Conservation (phyloP, 768 basidiomycete species). For the Amanita muscaria region DNA sequence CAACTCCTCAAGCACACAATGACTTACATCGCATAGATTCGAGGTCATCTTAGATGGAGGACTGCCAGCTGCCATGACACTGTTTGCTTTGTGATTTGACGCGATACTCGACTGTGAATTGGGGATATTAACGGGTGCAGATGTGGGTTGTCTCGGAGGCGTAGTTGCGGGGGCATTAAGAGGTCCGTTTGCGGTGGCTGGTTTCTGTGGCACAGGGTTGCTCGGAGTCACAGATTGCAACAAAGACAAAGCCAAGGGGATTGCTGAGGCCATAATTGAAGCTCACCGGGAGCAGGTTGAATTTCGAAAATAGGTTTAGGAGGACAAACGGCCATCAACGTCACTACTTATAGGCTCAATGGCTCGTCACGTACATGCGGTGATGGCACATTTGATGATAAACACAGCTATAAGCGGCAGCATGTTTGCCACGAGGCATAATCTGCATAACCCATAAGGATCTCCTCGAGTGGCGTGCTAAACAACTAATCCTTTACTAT, state of each 20-base stretch:
- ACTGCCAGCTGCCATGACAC: slow-evolving; percentile 15
- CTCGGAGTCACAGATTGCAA: slow-evolving; percentile 29
- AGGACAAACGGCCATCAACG: slow-evolving; percentile 5
- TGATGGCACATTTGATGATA: slow-evolving; percentile 1
- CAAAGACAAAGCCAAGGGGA: slow-evolving; percentile 37
- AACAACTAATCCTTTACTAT: slow-evolving; percentile 23
- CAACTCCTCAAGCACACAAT: not conserved
- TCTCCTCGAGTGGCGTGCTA: slow-evolving; percentile 17
- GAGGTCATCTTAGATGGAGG: slow-evolving; percentile 24
- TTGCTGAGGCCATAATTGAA: slow-evolving; percentile 30
- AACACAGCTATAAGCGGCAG: slow-evolving; percentile 3
- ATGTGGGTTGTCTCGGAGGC: slow-evolving; percentile 18
- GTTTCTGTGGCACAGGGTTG: slow-evolving; percentile 26
- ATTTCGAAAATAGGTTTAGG: slow-evolving; percentile 8
- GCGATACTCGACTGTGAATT: slow-evolving; percentile 17
- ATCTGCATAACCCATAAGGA: slow-evolving; percentile 3
- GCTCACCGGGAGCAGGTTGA: slow-evolving; percentile 6
- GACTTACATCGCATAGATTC: slow-evolving; percentile 43
- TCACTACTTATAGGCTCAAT: slow-evolving; percentile 8
- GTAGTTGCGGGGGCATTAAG: slow-evolving; percentile 15
- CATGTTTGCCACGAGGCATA: slow-evolving; percentile 7
- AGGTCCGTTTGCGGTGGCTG: slow-evolving; percentile 13
- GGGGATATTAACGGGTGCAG: slow-evolving; percentile 25
- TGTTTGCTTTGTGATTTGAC: slow-evolving; percentile 6
- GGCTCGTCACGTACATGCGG: slow-evolving; percentile 1